Evolutionary conservation across 163 green algal species (phyloP).

Genomic region (Coccomyxa subellipsoidea): DNA sequence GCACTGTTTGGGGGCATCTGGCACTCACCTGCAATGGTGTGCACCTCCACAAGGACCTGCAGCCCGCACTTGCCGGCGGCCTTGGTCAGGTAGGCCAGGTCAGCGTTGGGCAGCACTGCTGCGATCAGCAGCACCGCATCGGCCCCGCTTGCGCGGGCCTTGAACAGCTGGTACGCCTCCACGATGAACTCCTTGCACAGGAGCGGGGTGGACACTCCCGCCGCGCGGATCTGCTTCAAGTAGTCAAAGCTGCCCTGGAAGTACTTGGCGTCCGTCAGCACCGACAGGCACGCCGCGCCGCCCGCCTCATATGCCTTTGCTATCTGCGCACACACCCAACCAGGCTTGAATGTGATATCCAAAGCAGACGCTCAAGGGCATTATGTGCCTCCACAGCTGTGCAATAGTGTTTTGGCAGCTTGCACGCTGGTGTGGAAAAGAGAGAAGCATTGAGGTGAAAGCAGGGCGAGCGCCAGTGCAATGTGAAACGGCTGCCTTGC

Average conservation of each 20-base stretch:
- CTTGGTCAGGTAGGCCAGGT: conserved; percentile 81
- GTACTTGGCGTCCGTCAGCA: conserved; percentile 96
- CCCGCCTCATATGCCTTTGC: conserved; percentile 91
- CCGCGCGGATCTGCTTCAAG: conserved; percentile 77
- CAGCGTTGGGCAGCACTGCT: conserved; percentile 91
- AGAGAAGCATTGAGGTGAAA: no score
- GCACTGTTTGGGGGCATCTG: background rate
- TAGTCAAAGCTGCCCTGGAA: conserved; percentile 98
- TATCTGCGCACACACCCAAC: conserved; percentile 38
- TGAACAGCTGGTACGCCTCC: conserved; percentile 91
- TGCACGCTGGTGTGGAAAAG: no score
- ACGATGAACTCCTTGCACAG: conserved; percentile 99
- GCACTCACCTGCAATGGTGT: conserved; percentile 62
- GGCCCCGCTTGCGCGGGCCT: conserved; percentile 67
- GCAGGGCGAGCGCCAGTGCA: no score
- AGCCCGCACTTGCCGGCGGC: conserved; percentile 63
- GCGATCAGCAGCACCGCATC: conserved; percentile 98
- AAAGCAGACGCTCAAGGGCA: no score
- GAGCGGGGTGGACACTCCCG: conserved; percentile 85
- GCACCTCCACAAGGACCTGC: conserved; percentile 87
- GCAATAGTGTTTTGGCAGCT: no score
- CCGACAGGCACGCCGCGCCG: conserved; percentile 91
- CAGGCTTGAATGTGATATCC: no score
- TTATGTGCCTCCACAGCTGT: no score
- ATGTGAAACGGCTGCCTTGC: no score